Evolutionary conservation across 805 yeast species (phyloP), one percentile per base, ranked within the genome.

Genomic region (Kazachstania viticola): DNA sequence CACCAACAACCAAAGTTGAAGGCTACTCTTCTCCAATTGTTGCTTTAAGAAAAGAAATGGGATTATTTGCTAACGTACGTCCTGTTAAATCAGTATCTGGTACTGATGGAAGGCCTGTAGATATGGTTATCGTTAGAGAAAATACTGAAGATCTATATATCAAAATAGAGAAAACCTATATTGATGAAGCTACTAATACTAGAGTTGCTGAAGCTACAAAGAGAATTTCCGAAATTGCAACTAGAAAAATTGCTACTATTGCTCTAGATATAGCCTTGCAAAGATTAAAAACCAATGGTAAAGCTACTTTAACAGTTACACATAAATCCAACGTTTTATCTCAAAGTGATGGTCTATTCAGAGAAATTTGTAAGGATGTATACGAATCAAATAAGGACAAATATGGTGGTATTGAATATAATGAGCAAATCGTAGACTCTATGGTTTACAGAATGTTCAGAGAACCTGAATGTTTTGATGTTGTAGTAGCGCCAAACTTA

Each of bases 361-460:
- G 98, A 57, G 97, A 91, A 67, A 73, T 91, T 25, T 53, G 65
- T 38, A 59, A 60, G 41, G 59, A 59, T 26, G 55, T 58, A 29
- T 63, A 60, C 45, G 64, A 69, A 41, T 64, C 71, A 36, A 68
- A 76, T 58, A 61, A 61, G 32, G 75, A 65, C 24, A 63, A 65
- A 48, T 87, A 71, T 59, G 66, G 65, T 21, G 54, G 71, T 9
- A 67, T 91, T 36, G 69, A 65, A 28, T 71, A 83, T 60, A 81
- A 81, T 57, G 97, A 91, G 66, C 98, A 91, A 67, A 88, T 91
- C 58, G 97, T 91, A 28, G 98, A 91, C 66, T 87, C 96, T 11
- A 91, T 91, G 98, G 98, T 91, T 36, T 91, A 91, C 75, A 74
- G 95, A 61, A 75, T 91, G 91, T 91, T 91, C 76, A 78, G 97